Evolutionary conservation across 257 asterid species (phyloP), one percentile per base, ranked within the genome.

Genomic region (Craterostigma plantagineum): DNA sequence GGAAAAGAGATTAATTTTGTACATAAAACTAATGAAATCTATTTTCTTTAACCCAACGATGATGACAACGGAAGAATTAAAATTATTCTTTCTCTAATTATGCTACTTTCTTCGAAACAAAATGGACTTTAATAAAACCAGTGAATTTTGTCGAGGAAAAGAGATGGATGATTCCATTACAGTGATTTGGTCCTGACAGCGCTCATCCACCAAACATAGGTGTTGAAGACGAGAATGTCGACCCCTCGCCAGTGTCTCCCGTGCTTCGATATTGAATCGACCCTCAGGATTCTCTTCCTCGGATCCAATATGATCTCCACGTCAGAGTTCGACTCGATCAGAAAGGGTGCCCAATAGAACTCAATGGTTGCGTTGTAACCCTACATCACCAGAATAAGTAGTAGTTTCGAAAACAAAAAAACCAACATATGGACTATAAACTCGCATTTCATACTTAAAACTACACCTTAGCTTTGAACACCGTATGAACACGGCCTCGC

Each of bases 161-260:
- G 40, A 11, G n/a, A n/a, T n/a, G n/a, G n/a, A n/a, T n/a, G 13
- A 16, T 39, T 35, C n/a, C 7, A 72, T 62, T 50, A 86, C 93
- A 79, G 75, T 34, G 91, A 93, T n/a, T 79, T 79, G 48, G 77
- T 79, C 1, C 61, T 65, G 27, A 83, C 95, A 49, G 63, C 75
- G 61, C 72, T 53, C 93, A 87, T 87, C 98, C 98, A 87, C 98
- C 98, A 87, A 13, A 87, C 85, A 14, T 82, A 87, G 39, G 91
- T 87, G 67, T 79, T 91, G 45, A 87, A 87, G 18, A 79, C 62
- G 72, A 87, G 54, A 45, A 87, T 48, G 48, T 87, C 72, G 10
- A 61, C 95, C 45, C 74, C 73, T 50, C 64, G 68, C 98, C 98
- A 87, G 43, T 79, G 76, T 34, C 54, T 55, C 55, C 77, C 53